These are phyloP conservation scores for Colletotrichum nymphaeae DNA, from an alignment of 2,329 filamentous ascomycete species.

Conservation along the genomic window DNA sequence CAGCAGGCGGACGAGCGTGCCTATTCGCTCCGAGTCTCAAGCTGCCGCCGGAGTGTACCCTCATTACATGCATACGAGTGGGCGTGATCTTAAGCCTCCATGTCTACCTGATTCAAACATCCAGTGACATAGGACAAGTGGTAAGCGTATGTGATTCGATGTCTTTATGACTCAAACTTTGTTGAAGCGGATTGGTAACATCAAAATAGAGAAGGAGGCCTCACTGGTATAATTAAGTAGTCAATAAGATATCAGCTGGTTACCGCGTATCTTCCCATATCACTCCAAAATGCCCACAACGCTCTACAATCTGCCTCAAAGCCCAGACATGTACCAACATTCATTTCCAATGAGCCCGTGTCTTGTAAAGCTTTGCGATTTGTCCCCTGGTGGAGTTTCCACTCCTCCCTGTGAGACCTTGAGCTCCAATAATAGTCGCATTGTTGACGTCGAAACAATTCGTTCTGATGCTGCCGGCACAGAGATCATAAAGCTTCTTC, in stretches of 20 bases:
- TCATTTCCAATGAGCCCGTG: slow-evolving; percentile 14
- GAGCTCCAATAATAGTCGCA: neutral
- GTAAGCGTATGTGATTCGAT: too few species aligned
- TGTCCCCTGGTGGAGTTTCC: neutral
- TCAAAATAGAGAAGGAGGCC: neutral
- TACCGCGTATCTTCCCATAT: neutral
- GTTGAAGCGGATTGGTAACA: neutral
- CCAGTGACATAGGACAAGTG: neutral
- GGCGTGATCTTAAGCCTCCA: neutral
- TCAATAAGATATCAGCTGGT: neutral
- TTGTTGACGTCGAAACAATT: slow-evolving; percentile 23
- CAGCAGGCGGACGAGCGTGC: neutral
- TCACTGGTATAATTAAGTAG: neutral
- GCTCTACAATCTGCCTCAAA: too few species aligned
- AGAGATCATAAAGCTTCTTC: slow-evolving; percentile 9
- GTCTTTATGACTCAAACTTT: too few species aligned
- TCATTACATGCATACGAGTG: neutral
- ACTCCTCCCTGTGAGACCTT: neutral
- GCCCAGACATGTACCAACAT: too few species aligned
- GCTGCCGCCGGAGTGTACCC: neutral
- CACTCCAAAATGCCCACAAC: too few species aligned
- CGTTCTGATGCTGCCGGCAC: neutral
- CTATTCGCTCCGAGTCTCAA: neutral
- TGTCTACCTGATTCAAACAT: neutral
- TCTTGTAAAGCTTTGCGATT: neutral